phyloP scores from a whole-genome alignment of 2,329 filamentous ascomycete species.

The Phaeosphaeriaceae sp. region DNA sequence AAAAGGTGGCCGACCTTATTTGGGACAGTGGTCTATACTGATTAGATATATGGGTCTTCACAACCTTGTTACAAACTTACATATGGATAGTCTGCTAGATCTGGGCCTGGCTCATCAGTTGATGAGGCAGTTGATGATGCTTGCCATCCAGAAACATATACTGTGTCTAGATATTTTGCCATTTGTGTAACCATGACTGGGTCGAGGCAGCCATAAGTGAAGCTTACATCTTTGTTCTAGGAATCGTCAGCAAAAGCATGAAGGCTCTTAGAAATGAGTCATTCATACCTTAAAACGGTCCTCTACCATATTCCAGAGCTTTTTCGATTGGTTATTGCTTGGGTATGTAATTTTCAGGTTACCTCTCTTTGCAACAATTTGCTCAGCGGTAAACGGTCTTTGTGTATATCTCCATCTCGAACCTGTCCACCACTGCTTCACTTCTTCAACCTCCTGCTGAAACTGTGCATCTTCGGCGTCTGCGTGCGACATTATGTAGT shows the following conservation, averaged over 20 bases:
- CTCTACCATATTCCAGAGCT: constrained; percentile 92
- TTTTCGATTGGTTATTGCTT: constrained; percentile 87
- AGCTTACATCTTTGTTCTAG: constrained; percentile 83
- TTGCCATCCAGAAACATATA: constrained; percentile 99
- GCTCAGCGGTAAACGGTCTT: constrained; percentile 91
- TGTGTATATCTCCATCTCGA: constrained; percentile 92
- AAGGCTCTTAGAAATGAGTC: neutral
- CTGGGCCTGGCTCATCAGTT: constrained; percentile 93
- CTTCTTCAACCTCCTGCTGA: constrained; percentile 80
- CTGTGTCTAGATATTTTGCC: constrained; percentile 97
- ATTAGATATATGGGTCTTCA: constrained; percentile 16
- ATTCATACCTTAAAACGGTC: constrained; percentile 74
- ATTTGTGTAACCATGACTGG: constrained; percentile 99
- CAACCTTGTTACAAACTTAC: constrained; percentile 26
- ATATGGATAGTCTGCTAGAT: constrained; percentile 93
- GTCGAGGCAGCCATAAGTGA: constrained; percentile 96
- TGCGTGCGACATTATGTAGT: constrained; percentile 38
- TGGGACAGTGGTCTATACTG: constrained; percentile 85
- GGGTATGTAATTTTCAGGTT: constrained; percentile 90
- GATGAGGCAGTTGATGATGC: constrained; percentile 95
- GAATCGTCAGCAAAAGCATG: constrained; percentile 17
- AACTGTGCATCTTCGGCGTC: constrained; percentile 77
- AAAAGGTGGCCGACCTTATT: constrained; percentile 98
- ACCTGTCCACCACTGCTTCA: constrained; percentile 94
- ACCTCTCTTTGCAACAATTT: constrained; percentile 94